These are phyloP conservation scores for Metschnikowia koreensis DNA, from an alignment of 805 yeast species.

Conservation along the genomic window DNA sequence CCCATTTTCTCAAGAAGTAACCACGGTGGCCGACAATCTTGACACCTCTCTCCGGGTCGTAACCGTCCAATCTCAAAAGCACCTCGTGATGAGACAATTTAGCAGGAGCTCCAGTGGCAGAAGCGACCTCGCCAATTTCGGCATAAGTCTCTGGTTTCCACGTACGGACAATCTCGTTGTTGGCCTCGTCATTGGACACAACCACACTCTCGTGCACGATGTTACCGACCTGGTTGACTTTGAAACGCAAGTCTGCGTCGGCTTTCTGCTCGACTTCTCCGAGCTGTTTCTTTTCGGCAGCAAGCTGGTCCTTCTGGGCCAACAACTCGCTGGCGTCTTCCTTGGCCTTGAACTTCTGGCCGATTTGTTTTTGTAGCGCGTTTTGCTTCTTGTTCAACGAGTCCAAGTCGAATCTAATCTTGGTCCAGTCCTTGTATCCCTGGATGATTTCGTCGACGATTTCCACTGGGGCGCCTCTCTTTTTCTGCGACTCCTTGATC, in stretches of 20 bases:
- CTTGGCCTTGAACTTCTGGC: conserved; percentile 87
- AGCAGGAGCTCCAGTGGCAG: conserved; percentile 77
- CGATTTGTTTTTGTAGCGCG: conserved; percentile 90
- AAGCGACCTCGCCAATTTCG: conserved; percentile 61
- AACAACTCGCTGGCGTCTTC: conserved; percentile 88
- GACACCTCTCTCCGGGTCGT: conserved; percentile 98
- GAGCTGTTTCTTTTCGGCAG: conserved; percentile 65
- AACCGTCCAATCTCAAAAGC: conserved; percentile 90
- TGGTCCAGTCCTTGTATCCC: conserved; percentile 92
- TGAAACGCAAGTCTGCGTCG: conserved; percentile 68
- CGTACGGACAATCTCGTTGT: conserved; percentile 81
- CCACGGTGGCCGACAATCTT: conserved; percentile 98
- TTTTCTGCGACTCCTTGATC: conserved; percentile 84
- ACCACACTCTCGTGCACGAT: conserved; percentile 91
- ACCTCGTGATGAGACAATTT: conserved; percentile 92
- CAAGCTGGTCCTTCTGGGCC: conserved; percentile 74
- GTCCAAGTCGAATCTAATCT: conserved; percentile 77
- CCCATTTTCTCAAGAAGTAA: conserved; percentile 88
- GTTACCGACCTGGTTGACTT: conserved; percentile 91
- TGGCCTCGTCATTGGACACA: conserved; percentile 81
- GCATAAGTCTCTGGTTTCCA: conserved; percentile 80
- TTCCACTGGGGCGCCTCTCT: conserved; percentile 93
- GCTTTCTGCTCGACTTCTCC: conserved; percentile 72
- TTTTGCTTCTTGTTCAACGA: conserved; percentile 85
- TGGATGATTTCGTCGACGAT: conserved; percentile 91